These are phyloP conservation scores for Phytophthora parvispora DNA, from an alignment of 352 stramenopile genomes.

Conservation along the genomic window DNA sequence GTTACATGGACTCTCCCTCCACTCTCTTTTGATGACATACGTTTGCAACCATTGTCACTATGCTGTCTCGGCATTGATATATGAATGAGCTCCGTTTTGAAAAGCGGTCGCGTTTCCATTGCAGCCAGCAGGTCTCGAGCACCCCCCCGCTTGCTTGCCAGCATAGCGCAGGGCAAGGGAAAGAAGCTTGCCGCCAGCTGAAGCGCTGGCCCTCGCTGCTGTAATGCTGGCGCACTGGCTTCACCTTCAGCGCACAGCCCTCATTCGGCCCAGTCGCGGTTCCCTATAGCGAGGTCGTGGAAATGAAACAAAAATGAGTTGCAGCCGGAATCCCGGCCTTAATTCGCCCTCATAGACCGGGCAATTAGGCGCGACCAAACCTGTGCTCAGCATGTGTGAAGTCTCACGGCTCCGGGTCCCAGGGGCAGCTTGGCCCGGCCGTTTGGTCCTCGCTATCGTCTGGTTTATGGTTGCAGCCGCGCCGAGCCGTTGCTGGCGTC, in stretches of 20 bases:
- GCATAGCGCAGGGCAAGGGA: too few species aligned
- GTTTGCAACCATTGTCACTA: neutral
- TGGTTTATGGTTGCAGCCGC: neutral
- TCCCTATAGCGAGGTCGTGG: neutral
- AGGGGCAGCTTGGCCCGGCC: neutral
- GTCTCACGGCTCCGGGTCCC: neutral
- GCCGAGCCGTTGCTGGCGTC: neutral
- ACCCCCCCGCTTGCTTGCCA: too few species aligned
- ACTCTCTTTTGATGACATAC: neutral
- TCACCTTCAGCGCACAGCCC: neutral
- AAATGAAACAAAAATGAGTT: slow-evolving; percentile 4
- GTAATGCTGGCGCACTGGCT: neutral
- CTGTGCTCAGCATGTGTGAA: neutral
- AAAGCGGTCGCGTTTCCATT: neutral
- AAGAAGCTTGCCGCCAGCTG: neutral
- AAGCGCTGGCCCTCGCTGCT: neutral
- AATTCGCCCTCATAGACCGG: neutral
- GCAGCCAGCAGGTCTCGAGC: neutral
- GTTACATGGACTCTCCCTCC: neutral
- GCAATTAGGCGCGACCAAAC: neutral
- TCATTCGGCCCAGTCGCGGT: neutral
- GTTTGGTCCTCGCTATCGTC: neutral
- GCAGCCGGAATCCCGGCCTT: neutral
- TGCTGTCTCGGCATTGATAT: too few species aligned
- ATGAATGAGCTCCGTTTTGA: too few species aligned